phyloP scores from a whole-genome alignment of 768 basidiomycete species.

The Leccinum truebloodii region DNA sequence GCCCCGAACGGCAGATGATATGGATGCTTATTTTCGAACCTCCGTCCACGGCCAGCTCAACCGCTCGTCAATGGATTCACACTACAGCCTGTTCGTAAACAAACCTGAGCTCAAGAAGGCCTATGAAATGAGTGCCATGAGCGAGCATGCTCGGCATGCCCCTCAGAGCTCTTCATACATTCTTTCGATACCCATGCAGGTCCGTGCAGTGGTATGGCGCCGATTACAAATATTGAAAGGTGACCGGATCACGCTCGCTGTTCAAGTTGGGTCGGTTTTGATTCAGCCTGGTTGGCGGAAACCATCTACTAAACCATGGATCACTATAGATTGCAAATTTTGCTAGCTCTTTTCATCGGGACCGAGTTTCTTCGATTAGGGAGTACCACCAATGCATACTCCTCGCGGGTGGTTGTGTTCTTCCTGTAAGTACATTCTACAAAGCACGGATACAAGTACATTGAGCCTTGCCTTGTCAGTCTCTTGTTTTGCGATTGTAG shows the following conservation, averaged over 20 bases:
- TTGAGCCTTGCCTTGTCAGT: slow-evolving; percentile 35
- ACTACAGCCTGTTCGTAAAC: slow-evolving; percentile 45
- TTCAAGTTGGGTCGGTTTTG: slow-evolving; percentile 22
- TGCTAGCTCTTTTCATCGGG: slow-evolving; percentile 25
- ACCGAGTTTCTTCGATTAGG: slow-evolving; percentile 45
- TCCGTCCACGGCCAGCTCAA: slow-evolving; percentile 46
- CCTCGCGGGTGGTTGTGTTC: slow-evolving; percentile 73
- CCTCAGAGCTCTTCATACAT: slow-evolving; percentile 45
- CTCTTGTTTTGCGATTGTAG: slow-evolving; percentile 51
- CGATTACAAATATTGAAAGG: slow-evolving; percentile 47
- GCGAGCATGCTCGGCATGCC: slow-evolving; percentile 52
- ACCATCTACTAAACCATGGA: background rate
- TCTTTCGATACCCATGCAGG: slow-evolving; percentile 47
- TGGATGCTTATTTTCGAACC: slow-evolving; percentile 47
- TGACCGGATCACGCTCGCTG: slow-evolving; percentile 37
- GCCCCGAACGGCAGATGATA: slow-evolving; percentile 59
- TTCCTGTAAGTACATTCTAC: slow-evolving; percentile 56
- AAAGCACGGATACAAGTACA: background rate
- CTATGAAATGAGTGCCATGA: slow-evolving; percentile 49
- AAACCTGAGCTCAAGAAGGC: slow-evolving; percentile 43
- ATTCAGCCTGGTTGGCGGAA: background rate
- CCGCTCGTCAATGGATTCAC: slow-evolving; percentile 45
- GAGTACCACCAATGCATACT: slow-evolving; percentile 33
- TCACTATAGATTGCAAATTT: slow-evolving; percentile 36
- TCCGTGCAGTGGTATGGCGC: slow-evolving; percentile 44